Evolutionary conservation across 1,284 basidiomycete species (phyloP), one percentile per base, ranked within the genome.

Genomic region (Coniferiporia sulphurascens): DNA sequence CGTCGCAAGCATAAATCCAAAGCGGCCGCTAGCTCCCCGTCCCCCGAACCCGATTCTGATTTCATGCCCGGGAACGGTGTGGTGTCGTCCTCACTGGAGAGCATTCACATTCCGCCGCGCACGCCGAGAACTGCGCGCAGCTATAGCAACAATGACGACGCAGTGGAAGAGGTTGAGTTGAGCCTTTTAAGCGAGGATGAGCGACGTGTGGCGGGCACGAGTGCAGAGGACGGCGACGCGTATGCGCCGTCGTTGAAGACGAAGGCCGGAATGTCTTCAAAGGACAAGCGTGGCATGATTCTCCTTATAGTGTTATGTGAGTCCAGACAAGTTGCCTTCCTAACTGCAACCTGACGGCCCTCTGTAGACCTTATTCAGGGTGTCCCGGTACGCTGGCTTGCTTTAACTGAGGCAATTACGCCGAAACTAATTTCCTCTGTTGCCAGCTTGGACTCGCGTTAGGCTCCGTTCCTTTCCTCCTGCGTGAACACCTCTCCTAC

Each of bases 391-490:
- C 82, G 95, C 73, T 63, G 71, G 34, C 38, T 22, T 48, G 8
- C 63, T 21, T 73, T 56, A 51, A 56, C 6, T 27, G 48, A 48
- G 12, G 50, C 21, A 45, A 56, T 44, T 52, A 48, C 46, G 52
- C 43, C 57, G n/a, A 45, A 64, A 53, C 51, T 10, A n/a, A n/a
- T n/a, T n/a, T n/a, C n/a, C n/a, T n/a, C n/a, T n/a, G n/a, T 56
- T 35, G 61, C 34, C 64, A 90, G 88, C 70, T 90, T 63, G 89
- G 88, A 53, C 81, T 91, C 63, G 89, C 88, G 22, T 74, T 91
- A 89, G 97, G 96, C 63, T 98, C 96, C 35, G 86, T 99, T 36
- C 96, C 97, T 32, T 98, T 98, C 81, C 84, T 99, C 72, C 84
- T 99, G 61, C 90, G 93, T 74, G 88, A 97, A 66, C 90, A 96